Evolutionary conservation across 345 rosid species (phyloP), one percentile per base, ranked within the genome.

Genomic region (Lumnitzera racemosa): DNA sequence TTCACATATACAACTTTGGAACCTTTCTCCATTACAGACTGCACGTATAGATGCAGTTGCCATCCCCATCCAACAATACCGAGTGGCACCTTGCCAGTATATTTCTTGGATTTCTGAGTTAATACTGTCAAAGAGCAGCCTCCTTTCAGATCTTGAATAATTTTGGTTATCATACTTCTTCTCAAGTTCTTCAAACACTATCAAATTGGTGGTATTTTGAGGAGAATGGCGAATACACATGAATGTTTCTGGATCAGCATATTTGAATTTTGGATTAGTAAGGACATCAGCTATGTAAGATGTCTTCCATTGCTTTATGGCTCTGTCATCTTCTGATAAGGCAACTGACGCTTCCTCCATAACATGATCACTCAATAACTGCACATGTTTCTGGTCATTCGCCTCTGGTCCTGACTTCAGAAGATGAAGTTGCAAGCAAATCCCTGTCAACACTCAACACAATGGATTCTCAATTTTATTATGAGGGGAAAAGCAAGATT

Each of bases 391-490:
- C 70, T 87, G 97, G 10, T 68, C 72, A 52, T 82, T 83, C 52
- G 79, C 64, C 56, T 85, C 88, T 23, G 94, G 83, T 64, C 83
- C 94, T 53, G 79, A 74, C 67, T 89, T 95, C 51, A 90, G 89
- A 46, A 90, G 84, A 61, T 85, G 89, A 61, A 88, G 94, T 73
- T 90, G 99, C 91, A 82, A 72, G 56, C 99, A 80, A 57, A 95
- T 96, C 55, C 98, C 99, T 36, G 43, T 5, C 43, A 36, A 36
- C 9, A 36, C 9, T 5, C 43, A 36, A 36, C 9, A 36, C 9
- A 36, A 9, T 36, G 43, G 43, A 36, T 36, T 36, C 43, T 36
- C 43, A 36, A 36, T 36, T 36, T 36, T 36, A 36, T 36, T 95
- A 59, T 13, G 27, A 46, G 49, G 58, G 51, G 51, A 51, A n/a